Evolutionary conservation across 2,329 filamentous ascomycete genomes (phyloP).

Genomic region (Capronia americana): DNA sequence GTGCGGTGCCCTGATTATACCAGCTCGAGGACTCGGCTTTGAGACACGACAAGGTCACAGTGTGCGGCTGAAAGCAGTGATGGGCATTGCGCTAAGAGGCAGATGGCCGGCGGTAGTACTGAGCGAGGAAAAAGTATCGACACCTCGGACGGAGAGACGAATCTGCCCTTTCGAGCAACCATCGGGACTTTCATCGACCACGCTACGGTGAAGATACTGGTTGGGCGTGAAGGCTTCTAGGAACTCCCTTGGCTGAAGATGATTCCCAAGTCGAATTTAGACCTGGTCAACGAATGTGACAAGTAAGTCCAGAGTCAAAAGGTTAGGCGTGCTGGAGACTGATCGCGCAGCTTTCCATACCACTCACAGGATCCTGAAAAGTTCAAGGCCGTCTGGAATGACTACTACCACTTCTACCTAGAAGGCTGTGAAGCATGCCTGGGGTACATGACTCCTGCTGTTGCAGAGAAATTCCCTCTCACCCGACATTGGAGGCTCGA

Average conservation of each 20-base stretch:
- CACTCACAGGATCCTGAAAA: conserved; percentile 63
- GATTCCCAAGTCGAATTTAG: conserved; percentile 55
- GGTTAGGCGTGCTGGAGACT: neutral
- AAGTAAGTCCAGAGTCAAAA: conserved; percentile 45
- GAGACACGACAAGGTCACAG: neutral
- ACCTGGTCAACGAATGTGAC: conserved; percentile 64
- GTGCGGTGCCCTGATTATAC: no score
- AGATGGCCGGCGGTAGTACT: neutral
- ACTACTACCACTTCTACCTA: conserved; percentile 71
- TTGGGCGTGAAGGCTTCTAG: neutral
- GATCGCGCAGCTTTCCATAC: conserved; percentile 74
- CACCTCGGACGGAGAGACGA: neutral
- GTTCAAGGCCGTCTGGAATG: conserved; percentile 60
- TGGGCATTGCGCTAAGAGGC: neutral
- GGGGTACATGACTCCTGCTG: conserved; percentile 61
- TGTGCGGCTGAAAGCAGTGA: neutral
- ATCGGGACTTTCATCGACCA: neutral
- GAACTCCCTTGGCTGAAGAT: conserved; percentile 6
- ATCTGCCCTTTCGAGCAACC: neutral
- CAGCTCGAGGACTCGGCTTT: neutral
- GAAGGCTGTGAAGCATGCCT: conserved; percentile 67
- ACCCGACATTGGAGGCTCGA: conserved; percentile 31
- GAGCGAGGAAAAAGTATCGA: neutral
- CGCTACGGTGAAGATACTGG: neutral
- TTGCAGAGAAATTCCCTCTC: conserved; percentile 31